These are phyloP conservation scores for Lolium multiflorum DNA, from an alignment of 176 grass and related monocot species.

Conservation along the genomic window DNA sequence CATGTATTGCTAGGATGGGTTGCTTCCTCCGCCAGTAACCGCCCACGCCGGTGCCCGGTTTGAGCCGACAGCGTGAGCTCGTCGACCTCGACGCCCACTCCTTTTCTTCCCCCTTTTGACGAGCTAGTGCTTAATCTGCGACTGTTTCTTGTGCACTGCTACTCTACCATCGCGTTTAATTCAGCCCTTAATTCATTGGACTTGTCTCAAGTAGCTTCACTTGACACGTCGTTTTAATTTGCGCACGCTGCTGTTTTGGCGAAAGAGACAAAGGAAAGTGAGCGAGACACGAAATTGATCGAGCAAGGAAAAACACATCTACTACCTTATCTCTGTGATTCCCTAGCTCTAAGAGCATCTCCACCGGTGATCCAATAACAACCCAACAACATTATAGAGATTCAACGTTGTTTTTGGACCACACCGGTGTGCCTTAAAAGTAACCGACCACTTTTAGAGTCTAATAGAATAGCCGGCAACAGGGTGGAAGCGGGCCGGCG, in stretches of 20 bases:
- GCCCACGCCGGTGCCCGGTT: constrained; percentile 20
- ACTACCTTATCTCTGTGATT: no score
- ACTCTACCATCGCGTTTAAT: background rate
- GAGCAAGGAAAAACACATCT: background rate
- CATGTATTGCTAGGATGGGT: background rate
- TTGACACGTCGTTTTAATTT: background rate
- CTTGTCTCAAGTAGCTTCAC: background rate
- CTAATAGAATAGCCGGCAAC: no score
- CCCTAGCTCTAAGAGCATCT: no score
- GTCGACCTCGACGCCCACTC: background rate
- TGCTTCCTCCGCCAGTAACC: background rate
- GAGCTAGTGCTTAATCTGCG: background rate
- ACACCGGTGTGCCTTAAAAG: no score
- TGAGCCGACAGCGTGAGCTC: constrained; percentile 10
- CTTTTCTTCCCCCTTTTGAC: background rate
- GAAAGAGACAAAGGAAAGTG: background rate
- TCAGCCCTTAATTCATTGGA: background rate
- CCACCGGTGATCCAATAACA: no score
- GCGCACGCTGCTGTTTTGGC: background rate
- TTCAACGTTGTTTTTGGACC: no score
- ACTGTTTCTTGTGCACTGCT: background rate
- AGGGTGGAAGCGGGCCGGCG: no score
- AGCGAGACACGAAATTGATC: background rate
- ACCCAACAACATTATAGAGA: no score
- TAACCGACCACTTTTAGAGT: no score